These are phyloP conservation scores for Blastobotrys peoriensis DNA, from an alignment of 805 yeast species.

Conservation along the genomic window DNA sequence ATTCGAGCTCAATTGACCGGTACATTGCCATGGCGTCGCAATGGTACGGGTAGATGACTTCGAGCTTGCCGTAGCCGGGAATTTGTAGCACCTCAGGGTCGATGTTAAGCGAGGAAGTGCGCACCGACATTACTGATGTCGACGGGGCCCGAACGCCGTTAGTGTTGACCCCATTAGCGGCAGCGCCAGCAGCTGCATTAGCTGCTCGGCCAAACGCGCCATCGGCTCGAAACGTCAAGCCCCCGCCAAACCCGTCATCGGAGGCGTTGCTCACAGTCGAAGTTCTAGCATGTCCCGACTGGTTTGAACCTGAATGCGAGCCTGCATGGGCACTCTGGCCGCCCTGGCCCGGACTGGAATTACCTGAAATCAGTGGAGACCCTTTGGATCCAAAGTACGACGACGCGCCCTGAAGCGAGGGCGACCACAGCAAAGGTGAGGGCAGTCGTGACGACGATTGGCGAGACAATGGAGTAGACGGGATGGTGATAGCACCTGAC, in stretches of 20 bases:
- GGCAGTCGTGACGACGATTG: not conserved
- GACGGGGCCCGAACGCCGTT: slow-evolving; percentile 4
- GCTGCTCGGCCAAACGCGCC: not conserved
- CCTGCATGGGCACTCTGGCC: too few species aligned
- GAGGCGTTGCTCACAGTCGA: not conserved
- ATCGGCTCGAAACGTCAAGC: not conserved
- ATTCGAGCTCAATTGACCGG: slow-evolving; percentile 11
- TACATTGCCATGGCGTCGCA: slow-evolving; percentile 20
- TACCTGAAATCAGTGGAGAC: not conserved
- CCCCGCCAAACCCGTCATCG: not conserved
- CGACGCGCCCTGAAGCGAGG: not conserved
- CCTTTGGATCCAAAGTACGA: not conserved
- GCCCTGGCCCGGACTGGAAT: not conserved
- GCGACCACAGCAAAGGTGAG: not conserved
- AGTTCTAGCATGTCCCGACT: not conserved
- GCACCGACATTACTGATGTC: slow-evolving; percentile 1
- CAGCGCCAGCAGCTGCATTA: not conserved
- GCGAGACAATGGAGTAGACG: too few species aligned
- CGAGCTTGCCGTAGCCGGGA: slow-evolving; percentile 17
- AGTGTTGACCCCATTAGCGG: too few species aligned
- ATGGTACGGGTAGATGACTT: slow-evolving; percentile 18
- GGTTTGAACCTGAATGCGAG: too few species aligned
- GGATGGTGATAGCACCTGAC: too few species aligned
- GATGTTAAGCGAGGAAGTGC: slow-evolving; percentile 2
- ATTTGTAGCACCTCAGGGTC: slow-evolving; percentile 12